phyloP scores from a whole-genome alignment of 1,284 basidiomycete genomes.

The Porogramme epimiltina region DNA sequence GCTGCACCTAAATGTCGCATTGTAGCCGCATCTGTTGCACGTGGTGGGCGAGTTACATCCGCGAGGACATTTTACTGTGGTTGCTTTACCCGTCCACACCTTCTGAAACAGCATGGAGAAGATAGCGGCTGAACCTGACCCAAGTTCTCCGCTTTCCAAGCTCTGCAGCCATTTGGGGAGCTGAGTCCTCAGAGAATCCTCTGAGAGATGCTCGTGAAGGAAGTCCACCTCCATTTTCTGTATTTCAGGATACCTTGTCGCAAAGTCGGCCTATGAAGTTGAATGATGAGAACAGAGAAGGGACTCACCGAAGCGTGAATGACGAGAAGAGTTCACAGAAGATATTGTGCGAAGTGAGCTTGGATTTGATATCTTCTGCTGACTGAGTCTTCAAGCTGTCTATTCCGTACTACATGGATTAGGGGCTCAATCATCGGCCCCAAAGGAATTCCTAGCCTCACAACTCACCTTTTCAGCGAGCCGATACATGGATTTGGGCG shows the following conservation, averaged over 20 bases:
- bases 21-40: too few relatives aligned
- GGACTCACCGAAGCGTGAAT: slow-evolving; percentile 16
- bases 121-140: background rate
- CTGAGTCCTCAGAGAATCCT: too few relatives aligned
- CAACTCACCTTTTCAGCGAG: slow-evolving; percentile 20
- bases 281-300: background rate
- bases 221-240: slow-evolving; percentile 3
- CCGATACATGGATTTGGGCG: slow-evolving; percentile 27
- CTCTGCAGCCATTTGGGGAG: background rate
- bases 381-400: slow-evolving; percentile 11
- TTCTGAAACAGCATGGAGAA: background rate
- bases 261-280: too few relatives aligned
- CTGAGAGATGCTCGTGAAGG: background rate
- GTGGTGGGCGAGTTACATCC: too few relatives aligned
- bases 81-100: too few relatives aligned
- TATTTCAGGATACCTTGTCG: background rate
- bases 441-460: too few relatives aligned
- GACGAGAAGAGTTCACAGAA: slow-evolving; percentile 18
- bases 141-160: slow-evolving; percentile 1
- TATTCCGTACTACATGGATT: slow-evolving; percentile 15
- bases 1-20: too few relatives aligned
- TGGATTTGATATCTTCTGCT: slow-evolving; percentile 5
- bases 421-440: too few relatives aligned
- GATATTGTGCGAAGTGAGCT: slow-evolving; percentile 14
- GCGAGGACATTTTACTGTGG: too few relatives aligned